Conservation (phyloP, 441 rosid species). For the Syzygium syzygioides region DNA sequence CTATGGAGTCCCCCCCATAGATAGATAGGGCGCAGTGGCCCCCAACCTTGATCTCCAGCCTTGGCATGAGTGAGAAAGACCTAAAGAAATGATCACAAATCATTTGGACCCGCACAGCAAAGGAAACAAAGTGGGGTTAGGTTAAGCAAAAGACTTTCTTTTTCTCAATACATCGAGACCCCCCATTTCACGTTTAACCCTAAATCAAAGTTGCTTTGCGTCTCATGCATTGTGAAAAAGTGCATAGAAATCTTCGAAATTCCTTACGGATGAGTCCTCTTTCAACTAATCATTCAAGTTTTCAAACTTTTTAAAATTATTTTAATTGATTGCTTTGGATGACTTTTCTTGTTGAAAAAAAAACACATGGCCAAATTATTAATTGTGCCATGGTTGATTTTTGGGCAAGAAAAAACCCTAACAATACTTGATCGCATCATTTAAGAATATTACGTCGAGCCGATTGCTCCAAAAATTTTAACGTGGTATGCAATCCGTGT, state of each 20-base stretch:
- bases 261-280: background rate
- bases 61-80: slow-evolving; percentile 19
- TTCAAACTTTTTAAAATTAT: background rate
- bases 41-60: slow-evolving; percentile 10
- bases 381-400: background rate
- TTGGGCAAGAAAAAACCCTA: background rate
- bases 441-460: background rate
- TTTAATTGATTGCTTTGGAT: background rate
- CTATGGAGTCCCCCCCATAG: slow-evolving; percentile 21
- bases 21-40: slow-evolving; percentile 22
- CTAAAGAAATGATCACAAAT: slow-evolving; percentile 11
- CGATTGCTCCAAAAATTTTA: background rate
- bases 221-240: slow-evolving; percentile 12
- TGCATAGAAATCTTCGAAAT: slow-evolving; percentile 3
- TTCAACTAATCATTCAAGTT: background rate
- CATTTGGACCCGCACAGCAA: slow-evolving; percentile 35
- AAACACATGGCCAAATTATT: background rate
- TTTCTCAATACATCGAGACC: slow-evolving; percentile 15
- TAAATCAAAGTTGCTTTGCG: slow-evolving; percentile 29
- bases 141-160: slow-evolving; percentile 13
- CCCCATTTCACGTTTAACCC: slow-evolving; percentile 23
- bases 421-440: background rate
- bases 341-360: background rate
- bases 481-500: background rate
- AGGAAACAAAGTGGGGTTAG: slow-evolving; percentile 33